Base-by-base conservation (phyloP, 2,329 filamentous ascomycete species). In the Ascochyta rabiei region DNA sequence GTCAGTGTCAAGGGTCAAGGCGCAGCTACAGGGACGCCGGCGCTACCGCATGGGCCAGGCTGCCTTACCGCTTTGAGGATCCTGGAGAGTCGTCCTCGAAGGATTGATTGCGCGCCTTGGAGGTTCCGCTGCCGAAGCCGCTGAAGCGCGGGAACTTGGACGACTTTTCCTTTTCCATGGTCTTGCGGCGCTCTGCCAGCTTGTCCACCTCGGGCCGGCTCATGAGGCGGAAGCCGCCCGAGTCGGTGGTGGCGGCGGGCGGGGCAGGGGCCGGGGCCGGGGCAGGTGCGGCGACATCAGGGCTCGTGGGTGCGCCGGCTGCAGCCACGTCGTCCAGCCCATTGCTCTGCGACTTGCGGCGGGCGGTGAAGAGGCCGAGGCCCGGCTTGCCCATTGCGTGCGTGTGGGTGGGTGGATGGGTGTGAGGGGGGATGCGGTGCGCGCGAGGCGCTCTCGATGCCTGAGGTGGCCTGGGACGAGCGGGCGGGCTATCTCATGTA, bases 271-370 rank as follows among this genome's bases (percentile, higher is more conserved):
- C 21, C 21, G 21, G 21, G 6, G 42, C 42, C 2, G 49, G 35
- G 1, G 35, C 35, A 10, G 35, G 19, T 21, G 35, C 37, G 8
- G 44, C 45, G n/a, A 54, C 53, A 33, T 70, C 63, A n/a, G 64
- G 64, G 48, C 64, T 67, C 10, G 53, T 34, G 18, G 49, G 55
- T 21, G 62, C 47, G 12, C 56, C 49, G 31, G 55, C 43, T 21
- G 62, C 48, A 8, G 61, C 58, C 4, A 50, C 21, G 6, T 73
- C 69, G 10, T 75, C 73, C 30, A 76, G 57, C 19, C 60, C 63
- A 53, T 75, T 75, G 48, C 70, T 67, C 48, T 70, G 66, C 21
- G 74, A 76, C 66, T 75, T 76, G 26, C 74, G 68, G 24, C 74
- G 72, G 43, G 58, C 63, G 28, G 61, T 70, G 55, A 74, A 71